phyloP scores from a whole-genome alignment of 352 stramenopile species.

The Nothophytophthora sp. region DNA sequence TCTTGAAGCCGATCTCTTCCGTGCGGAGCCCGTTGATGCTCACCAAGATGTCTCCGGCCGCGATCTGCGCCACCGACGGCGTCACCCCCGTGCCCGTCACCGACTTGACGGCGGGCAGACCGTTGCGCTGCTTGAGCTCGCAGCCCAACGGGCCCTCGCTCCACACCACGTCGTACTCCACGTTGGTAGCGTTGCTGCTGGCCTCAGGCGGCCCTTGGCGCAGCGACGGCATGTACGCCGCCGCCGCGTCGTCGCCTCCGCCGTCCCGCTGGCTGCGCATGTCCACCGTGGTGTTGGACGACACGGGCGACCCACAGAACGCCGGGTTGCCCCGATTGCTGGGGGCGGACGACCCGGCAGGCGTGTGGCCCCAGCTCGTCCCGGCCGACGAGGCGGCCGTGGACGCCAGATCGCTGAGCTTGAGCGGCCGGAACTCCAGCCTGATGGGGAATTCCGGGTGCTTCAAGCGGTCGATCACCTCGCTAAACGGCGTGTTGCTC shows the following conservation, averaged over 20 bases:
- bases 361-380: slow-evolving; percentile 20
- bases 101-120: slow-evolving; percentile 66
- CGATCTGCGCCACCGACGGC: slow-evolving; percentile 68
- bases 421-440: slow-evolving; percentile 68
- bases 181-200: slow-evolving; percentile 23
- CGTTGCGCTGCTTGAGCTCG: slow-evolving; percentile 72
- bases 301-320: slow-evolving; percentile 31
- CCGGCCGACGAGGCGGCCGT: slow-evolving; percentile 12
- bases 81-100: slow-evolving; percentile 62
- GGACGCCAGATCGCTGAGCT: slow-evolving; percentile 39
- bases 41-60: slow-evolving; percentile 63
- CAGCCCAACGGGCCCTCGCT: slow-evolving; percentile 70
- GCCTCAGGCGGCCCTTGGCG: slow-evolving; percentile 18
- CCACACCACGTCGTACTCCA: slow-evolving; percentile 83
- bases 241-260: slow-evolving; percentile 12
- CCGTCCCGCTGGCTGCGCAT: slow-evolving; percentile 22
- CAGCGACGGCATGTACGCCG: slow-evolving; percentile 19
- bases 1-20: slow-evolving; percentile 79
- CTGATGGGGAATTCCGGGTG: slow-evolving; percentile 60
- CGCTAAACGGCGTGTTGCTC: slow-evolving; percentile 47
- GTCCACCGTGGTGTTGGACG: slow-evolving; percentile 32
- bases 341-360: slow-evolving; percentile 30
- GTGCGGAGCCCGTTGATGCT: slow-evolving; percentile 76
- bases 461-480: slow-evolving; percentile 70
- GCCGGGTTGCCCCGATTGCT: slow-evolving; percentile 30